Evolutionary conservation across 2,329 filamentous ascomycete genomes (phyloP).

Genomic region (Pseudocercospora macadamiae): DNA sequence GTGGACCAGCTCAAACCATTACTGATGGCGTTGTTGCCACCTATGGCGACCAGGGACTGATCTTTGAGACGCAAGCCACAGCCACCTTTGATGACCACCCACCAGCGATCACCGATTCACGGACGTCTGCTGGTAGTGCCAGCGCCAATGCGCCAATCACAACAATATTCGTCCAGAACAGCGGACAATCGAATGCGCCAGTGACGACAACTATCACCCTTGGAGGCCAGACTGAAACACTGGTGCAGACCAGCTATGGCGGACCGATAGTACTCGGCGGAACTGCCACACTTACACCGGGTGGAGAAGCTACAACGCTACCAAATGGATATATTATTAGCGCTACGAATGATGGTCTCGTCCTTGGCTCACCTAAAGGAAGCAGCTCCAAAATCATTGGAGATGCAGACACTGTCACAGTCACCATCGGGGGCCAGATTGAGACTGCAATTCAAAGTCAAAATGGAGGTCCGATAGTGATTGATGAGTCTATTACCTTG

Average conservation of each 20-base stretch:
- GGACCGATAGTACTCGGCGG: slow-evolving; percentile 19
- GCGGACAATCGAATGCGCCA: neutral
- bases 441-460: slow-evolving; percentile 20
- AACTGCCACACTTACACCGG: neutral
- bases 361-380: neutral
- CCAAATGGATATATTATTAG: slow-evolving; percentile 24
- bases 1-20: slow-evolving; percentile 24
- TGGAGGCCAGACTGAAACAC: slow-evolving; percentile 11
- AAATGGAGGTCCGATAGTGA: slow-evolving; percentile 18
- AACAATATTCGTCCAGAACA: neutral
- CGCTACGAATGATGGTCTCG: slow-evolving; percentile 15
- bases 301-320: slow-evolving; percentile 17
- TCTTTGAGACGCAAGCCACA: slow-evolving; percentile 16
- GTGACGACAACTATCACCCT: slow-evolving; percentile 15
- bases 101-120: neutral
- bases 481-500: slow-evolving; percentile 18
- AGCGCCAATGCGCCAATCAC: neutral
- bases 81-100: slow-evolving; percentile 10
- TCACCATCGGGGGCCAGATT: slow-evolving; percentile 16
- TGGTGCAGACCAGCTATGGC: slow-evolving; percentile 17
- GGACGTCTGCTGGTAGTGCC: too few relatives aligned
- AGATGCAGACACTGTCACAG: slow-evolving; percentile 8
- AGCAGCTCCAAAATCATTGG: neutral
- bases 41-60: slow-evolving; percentile 22
- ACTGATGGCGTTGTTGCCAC: slow-evolving; percentile 20